Conservation (phyloP, 306 rosid species). For the Delonix regia region DNA sequence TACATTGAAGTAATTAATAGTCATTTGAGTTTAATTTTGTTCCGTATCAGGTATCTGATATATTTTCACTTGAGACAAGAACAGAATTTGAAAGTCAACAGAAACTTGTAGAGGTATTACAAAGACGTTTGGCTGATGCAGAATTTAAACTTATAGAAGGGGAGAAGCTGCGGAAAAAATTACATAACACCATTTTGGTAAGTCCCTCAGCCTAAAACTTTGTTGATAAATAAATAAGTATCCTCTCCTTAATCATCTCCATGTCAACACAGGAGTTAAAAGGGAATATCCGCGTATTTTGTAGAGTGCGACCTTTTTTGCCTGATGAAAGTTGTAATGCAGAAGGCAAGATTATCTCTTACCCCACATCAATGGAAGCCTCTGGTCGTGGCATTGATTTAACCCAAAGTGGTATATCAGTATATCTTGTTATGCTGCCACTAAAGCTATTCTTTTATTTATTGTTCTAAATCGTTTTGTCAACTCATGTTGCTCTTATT, state of each 20-base stretch:
- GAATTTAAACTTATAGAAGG: slow-evolving; percentile 84
- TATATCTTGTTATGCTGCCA: slow-evolving; percentile 17
- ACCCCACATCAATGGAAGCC: slow-evolving; percentile 86
- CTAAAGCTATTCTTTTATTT: slow-evolving; percentile 5
- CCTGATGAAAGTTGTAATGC: slow-evolving; percentile 68
- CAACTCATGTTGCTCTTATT: slow-evolving; percentile 29
- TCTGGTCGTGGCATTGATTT: slow-evolving; percentile 86
- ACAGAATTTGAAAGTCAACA: slow-evolving; percentile 79
- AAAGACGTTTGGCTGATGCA: slow-evolving; percentile 73
- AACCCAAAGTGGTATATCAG: slow-evolving; percentile 69
- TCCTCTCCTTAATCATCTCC: slow-evolving; percentile 28
- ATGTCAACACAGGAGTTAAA: slow-evolving; percentile 77
- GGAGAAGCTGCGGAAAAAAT: slow-evolving; percentile 81
- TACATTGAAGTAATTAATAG: not conserved
- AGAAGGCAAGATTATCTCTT: slow-evolving; percentile 72
- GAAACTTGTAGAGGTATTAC: slow-evolving; percentile 65
- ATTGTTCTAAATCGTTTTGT: slow-evolving; percentile 14
- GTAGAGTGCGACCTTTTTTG: slow-evolving; percentile 92
- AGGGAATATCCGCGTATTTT: slow-evolving; percentile 97
- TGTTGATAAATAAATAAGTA: not conserved
- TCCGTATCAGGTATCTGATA: slow-evolving; percentile 71
- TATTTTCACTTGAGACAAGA: slow-evolving; percentile 71
- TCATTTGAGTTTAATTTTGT: slow-evolving; percentile 6
- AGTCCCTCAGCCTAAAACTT: slow-evolving; percentile 25
- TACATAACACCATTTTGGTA: slow-evolving; percentile 96